Evolutionary conservation across 2,329 filamentous ascomycete species (phyloP), one percentile per base, ranked within the genome.

Genomic region (Penicillium sp.): DNA sequence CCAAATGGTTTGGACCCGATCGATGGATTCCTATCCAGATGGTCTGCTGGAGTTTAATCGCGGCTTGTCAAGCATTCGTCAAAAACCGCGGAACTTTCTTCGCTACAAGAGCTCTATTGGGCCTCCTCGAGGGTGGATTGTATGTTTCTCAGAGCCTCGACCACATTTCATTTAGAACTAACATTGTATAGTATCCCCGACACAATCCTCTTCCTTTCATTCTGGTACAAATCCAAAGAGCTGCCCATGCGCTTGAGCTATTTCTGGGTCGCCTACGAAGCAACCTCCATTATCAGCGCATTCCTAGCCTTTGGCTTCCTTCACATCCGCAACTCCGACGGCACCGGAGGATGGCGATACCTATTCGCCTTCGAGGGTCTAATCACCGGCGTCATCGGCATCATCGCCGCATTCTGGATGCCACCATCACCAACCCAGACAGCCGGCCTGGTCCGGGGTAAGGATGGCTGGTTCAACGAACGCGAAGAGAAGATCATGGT

Each of bases 201-300:
- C 18, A 72, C 69, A 0, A 72, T 74, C 12, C 60, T 74, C 0
- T 89, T 85, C 67, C 73, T 89, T 4, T 84, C 81, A 3, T 90
- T 90, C 66, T 91, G 86, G 68, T 91, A 89, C 71, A 89, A 81
- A 40, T 81, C 81, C 0, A 77, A 77, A 45, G 87, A 90, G 64
- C 73, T 91, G 0, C 84, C 86, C 0, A 77, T 79, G 9, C 79
- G 87, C 1, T 70, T 90, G 15, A 81, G 81, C 57, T 81, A 77
- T 60, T 89, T 89, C 70, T 90, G 86, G 87, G 81, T 82, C 0
- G 78, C 84, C 0, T 81, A 86, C 10, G 57, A 76, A 42, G 65
- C 66, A 0, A 77, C 75, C 0, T 63, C 68, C 1, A 78, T 78
- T 18, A 64, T 77, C 1, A 63, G 76, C 10, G 66, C 77, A 0